Evolutionary conservation across 371 early-diverging fungal species (phyloP), one percentile per base, ranked within the genome.

Genomic region (Antonospora locustae): DNA sequence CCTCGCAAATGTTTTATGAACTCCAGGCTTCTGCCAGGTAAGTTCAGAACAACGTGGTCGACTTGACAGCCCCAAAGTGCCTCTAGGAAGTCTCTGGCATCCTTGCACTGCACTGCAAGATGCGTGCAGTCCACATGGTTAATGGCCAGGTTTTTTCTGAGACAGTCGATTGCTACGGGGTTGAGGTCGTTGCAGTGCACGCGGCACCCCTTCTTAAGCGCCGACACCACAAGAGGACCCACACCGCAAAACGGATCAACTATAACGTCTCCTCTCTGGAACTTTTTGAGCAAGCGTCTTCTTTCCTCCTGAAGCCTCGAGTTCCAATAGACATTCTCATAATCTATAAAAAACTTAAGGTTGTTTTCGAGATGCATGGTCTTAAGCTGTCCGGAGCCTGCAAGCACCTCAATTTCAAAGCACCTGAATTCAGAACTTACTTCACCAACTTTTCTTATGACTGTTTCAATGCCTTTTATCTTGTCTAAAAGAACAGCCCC

Each of bases 191-290:
- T 75, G 14, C 61, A 49, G 24, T 55, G 67, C 0, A 69, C 71
- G 2, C 7, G 25, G 16, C 59, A 64, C 2, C 67, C 69, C 32
- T 63, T 65, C 38, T 60, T 55, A 0, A 71, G 24, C 6, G 59
- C 54, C 22, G 65, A 66, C 29, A 72, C 47, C 1, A 63, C 59
- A 16, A 73, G 55, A 20, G 76, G 76, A 12, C 76, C 76, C 14
- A 68, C 73, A 12, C 76, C 76, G 60, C 76, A 75, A 51, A 73
- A 72, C n/a, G 55, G 45, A 51, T 75, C 76, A 37, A 64, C 68
- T 1, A 75, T 25, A 16, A 57, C 52, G 7, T 69, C 59, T 9
- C 50, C 50, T 25, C 12, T 14, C 16, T 51, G 37, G 19, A 72
- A 39, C 20, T 58, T 34, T 2, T 48, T 11, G 12, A 60, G 9